Evolutionary conservation across 495 filamentous ascomycete species (phyloP).

Genomic region (Cenococcum geophilum): DNA sequence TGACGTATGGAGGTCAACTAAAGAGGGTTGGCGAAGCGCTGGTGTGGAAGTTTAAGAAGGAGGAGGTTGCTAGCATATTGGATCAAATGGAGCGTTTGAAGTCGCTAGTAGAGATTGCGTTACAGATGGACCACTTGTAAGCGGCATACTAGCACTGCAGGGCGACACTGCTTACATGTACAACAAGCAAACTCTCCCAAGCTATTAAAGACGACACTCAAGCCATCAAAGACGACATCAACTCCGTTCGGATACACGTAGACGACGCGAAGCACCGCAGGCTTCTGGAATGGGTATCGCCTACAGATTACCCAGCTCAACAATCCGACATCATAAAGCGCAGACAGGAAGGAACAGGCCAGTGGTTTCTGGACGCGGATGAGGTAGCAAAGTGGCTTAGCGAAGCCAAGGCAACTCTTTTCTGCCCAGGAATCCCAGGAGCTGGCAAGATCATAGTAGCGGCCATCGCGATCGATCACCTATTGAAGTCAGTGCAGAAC

Average conservation of each 20-base stretch:
- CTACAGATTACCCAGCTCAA: conserved; percentile 24
- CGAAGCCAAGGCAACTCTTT: conserved; percentile 26
- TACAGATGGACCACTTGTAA: conserved; percentile 34
- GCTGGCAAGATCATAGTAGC: conserved; percentile 29
- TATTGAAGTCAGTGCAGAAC: conserved; percentile 16
- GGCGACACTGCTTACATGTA: not conserved
- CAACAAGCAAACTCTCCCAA: conserved; percentile 6
- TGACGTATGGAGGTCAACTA: conserved; percentile 14
- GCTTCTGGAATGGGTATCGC: conserved; percentile 22
- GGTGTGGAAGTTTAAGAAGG: conserved; percentile 33
- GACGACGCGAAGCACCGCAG: conserved; percentile 4
- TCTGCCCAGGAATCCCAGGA: too few relatives aligned
- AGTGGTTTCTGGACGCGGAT: conserved; percentile 39
- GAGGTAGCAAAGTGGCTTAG: conserved; percentile 37
- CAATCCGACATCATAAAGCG: conserved; percentile 35
- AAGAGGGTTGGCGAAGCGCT: conserved; percentile 27
- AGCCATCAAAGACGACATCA: not conserved
- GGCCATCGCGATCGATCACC: conserved; percentile 32
- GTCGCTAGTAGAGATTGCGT: conserved; percentile 20
- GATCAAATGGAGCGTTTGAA: conserved; percentile 32
- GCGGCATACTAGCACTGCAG: conserved; percentile 5
- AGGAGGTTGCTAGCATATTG: conserved; percentile 28
- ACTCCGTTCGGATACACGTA: conserved; percentile 1
- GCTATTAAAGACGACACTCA: conserved; percentile 5
- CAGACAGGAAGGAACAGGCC: conserved; percentile 37